These are phyloP conservation scores for Ballota nigra DNA, from an alignment of 257 asterid genomes.

Conservation along the genomic window DNA sequence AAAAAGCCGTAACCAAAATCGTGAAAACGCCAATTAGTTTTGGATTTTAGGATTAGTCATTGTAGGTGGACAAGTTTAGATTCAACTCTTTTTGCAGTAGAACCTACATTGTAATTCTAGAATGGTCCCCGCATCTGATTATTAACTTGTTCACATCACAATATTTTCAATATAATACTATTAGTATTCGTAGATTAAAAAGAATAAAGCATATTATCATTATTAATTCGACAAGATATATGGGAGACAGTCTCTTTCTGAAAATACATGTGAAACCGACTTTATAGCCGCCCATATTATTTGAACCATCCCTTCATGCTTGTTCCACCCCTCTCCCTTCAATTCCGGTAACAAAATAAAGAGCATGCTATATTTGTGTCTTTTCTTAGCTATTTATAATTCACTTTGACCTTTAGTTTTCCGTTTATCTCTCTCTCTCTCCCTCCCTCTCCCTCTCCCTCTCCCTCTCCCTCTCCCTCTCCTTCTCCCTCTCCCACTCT, in stretches of 20 bases:
- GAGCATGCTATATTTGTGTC: not conserved
- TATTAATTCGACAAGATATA: not conserved
- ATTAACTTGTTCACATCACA: not conserved
- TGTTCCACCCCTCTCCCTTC: not conserved
- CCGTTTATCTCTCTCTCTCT: not conserved
- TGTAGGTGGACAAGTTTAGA: not conserved
- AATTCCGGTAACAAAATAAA: not conserved
- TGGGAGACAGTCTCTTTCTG: slow-evolving; percentile 1
- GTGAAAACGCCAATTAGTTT: not conserved
- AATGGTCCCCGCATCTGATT: not conserved
- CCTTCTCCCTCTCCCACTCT: too few relatives aligned
- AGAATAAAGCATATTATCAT: not conserved
- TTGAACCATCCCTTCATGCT: slow-evolving; percentile 5
- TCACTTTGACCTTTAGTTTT: not conserved
- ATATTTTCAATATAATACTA: too few relatives aligned
- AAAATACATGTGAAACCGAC: slow-evolving; percentile 33
- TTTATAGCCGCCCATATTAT: slow-evolving; percentile 24
- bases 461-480: too few relatives aligned
- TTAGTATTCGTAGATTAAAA: not conserved
- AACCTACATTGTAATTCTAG: not conserved
- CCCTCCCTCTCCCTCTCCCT: not conserved
- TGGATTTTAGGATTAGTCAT: not conserved
- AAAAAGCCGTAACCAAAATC: too few relatives aligned
- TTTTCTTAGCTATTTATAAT: not conserved
- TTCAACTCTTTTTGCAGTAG: not conserved